These are phyloP conservation scores for Gynostemma pentaphyllum DNA, from an alignment of 306 rosid species.

Conservation along the genomic window DNA sequence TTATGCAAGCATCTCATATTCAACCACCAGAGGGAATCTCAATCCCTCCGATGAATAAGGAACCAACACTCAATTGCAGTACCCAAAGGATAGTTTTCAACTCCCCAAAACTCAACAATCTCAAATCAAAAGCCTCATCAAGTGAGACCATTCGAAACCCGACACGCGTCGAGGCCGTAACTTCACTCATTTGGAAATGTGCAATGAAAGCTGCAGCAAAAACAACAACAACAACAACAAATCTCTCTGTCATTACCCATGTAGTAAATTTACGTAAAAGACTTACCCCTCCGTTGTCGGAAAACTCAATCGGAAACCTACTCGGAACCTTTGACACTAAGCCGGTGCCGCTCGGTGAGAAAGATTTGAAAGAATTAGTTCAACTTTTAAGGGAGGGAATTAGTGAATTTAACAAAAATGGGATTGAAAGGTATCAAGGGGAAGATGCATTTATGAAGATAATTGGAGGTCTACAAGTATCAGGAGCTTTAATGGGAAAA, in stretches of 20 bases:
- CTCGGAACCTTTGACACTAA: conserved; percentile 13
- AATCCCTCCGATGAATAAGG: not conserved
- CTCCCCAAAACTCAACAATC: conserved; percentile 14
- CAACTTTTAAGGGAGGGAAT: not conserved
- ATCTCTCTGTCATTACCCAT: conserved; percentile 22
- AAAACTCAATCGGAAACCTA: conserved; percentile 30
- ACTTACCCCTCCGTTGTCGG: conserved; percentile 11
- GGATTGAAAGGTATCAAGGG: not conserved
- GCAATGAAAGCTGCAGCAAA: conserved; percentile 19
- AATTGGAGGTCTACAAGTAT: not conserved
- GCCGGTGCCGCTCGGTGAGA: not conserved
- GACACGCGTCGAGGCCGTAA: conserved; percentile 25
- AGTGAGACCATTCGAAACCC: conserved; percentile 4
- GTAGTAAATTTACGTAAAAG: conserved; percentile 22
- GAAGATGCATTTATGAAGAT: not conserved
- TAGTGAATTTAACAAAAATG: not conserved
- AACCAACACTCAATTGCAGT: conserved; percentile 1
- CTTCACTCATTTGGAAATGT: conserved; percentile 41
- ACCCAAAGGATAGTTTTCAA: conserved; percentile 29
- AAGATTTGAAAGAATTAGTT: not conserved
- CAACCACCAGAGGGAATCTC: not conserved
- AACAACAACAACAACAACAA: not conserved
- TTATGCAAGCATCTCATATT: conserved; percentile 16
- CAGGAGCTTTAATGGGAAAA: not conserved
- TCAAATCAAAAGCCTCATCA: conserved; percentile 22